These are phyloP conservation scores for Didymella lethalis DNA, from an alignment of 2,329 filamentous ascomycete genomes.

Conservation along the genomic window DNA sequence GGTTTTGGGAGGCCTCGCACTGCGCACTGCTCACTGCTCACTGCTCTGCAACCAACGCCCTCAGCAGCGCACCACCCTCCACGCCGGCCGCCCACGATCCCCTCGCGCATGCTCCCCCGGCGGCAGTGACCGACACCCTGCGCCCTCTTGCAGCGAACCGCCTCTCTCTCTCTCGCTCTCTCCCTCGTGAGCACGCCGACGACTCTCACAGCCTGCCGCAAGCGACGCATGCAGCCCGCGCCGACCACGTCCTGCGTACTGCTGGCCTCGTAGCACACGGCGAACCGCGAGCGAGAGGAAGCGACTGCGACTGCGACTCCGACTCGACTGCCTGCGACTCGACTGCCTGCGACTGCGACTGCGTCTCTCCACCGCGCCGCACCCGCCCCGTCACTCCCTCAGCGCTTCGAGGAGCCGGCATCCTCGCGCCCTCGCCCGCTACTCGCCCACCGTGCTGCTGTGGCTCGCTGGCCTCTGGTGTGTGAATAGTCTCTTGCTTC, in stretches of 20 bases:
- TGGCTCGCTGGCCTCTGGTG: constrained; percentile 41
- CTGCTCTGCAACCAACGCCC: not conserved
- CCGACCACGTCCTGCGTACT: not conserved
- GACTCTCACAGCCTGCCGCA: constrained; percentile 5
- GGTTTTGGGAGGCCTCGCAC: constrained; percentile 2
- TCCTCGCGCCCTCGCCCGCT: constrained; percentile 50
- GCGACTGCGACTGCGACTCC: no score
- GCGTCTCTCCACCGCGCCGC: not conserved
- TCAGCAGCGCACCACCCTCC: constrained; percentile 1
- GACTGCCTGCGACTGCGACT: no score
- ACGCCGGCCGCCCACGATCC: constrained; percentile 14
- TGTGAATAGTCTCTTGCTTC: constrained; percentile 27
- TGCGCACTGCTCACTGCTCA: not conserved
- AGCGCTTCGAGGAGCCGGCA: constrained; percentile 55
- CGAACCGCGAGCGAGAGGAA: no score
- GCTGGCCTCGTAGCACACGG: not conserved
- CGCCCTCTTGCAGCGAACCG: constrained; percentile 2
- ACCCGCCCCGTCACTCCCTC: constrained; percentile 47
- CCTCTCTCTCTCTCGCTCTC: not conserved
- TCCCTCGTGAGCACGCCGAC: no score
- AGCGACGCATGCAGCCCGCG: constrained; percentile 13
- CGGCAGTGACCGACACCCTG: constrained; percentile 10
- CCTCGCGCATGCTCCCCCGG: constrained; percentile 13
- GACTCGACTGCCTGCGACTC: no score
- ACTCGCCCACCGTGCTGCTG: not conserved